Evolutionary conservation across 177 flowering plant genomes (phyloP), one percentile per base, ranked within the genome.

Genomic region (Vitis hybrid): DNA sequence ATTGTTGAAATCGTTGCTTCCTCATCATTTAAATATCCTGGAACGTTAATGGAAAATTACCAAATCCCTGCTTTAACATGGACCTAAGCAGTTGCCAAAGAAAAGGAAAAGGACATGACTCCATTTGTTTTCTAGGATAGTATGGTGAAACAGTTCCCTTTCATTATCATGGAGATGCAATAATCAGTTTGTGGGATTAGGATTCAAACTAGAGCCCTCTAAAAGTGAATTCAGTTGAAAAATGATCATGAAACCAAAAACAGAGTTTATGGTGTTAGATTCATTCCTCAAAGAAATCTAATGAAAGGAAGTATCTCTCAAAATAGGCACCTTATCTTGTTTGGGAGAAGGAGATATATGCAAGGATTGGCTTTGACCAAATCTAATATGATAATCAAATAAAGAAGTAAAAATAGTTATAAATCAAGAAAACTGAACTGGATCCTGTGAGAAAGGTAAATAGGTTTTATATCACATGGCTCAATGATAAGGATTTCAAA

Each of bases 21-120:
- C 10, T 5, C 60, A 67, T 87, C 75, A 57, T 88, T 91, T 57
- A 91, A 72, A 80, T 93, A 93, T 14, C 90, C 97, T 93, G 81
- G 10, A 56, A 77, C 65, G 19, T 51, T 15, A 2, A 14, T 6
- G 52, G 32, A 2, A 34, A 72, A 8, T 54, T 23, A 52, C 8
- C 63, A 63, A 26, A 50, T 64, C 6, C 69, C 13, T 66, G 6
- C 10, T 17, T 48, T 6, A 18, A 56, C 63, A 60, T 0, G 34
- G 62, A 11, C 40, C 32, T 18, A 54, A 66, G 40, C 62, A 67
- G 6, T 18, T 56, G 21, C 10, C 6, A 15, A 60, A 59, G 49
- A 26, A 75, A 65, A 13, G 12, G 4, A 62, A 52, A 60, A 70
- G 2, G 32, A 68, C 50, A 7, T 10, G n/a, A 32, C 17, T 10